Conservation (phyloP, 2,329 filamentous ascomycete species). For the Aphanoascus verrucosus region DNA sequence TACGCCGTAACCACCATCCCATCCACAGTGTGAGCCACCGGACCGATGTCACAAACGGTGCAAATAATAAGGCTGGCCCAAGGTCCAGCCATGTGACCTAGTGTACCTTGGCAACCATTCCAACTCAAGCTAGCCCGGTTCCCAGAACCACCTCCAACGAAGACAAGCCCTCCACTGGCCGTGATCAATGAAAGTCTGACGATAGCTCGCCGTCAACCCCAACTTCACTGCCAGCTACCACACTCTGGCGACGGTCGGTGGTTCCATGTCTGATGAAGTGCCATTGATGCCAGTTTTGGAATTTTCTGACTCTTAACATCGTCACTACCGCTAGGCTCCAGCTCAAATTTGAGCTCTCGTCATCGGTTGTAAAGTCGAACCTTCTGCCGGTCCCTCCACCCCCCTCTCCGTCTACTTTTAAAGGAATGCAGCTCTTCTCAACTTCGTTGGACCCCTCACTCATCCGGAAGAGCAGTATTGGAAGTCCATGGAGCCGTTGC, state of each 20-base stretch:
- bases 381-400: background rate
- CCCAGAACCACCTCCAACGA: background rate
- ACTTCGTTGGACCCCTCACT: conserved; percentile 18
- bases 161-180: background rate
- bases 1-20: too few relatives aligned
- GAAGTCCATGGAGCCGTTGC: conserved; percentile 33
- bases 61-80: too few relatives aligned
- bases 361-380: background rate
- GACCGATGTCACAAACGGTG: too few relatives aligned
- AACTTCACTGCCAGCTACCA: background rate
- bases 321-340: background rate
- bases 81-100: background rate
- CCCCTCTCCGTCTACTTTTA: conserved; percentile 16
- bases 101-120: background rate
- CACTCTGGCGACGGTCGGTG: background rate
- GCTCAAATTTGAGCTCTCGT: background rate
- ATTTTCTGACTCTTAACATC: background rate
- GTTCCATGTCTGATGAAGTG: background rate
- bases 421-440: conserved; percentile 33
- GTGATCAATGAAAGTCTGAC: background rate
- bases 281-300: background rate
- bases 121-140: background rate
- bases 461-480: conserved; percentile 21
- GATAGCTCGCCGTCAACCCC: background rate
- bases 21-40: too few relatives aligned